These are phyloP conservation scores for Cyclaneusma minus DNA, from an alignment of 2,329 filamentous ascomycete species.

Conservation along the genomic window DNA sequence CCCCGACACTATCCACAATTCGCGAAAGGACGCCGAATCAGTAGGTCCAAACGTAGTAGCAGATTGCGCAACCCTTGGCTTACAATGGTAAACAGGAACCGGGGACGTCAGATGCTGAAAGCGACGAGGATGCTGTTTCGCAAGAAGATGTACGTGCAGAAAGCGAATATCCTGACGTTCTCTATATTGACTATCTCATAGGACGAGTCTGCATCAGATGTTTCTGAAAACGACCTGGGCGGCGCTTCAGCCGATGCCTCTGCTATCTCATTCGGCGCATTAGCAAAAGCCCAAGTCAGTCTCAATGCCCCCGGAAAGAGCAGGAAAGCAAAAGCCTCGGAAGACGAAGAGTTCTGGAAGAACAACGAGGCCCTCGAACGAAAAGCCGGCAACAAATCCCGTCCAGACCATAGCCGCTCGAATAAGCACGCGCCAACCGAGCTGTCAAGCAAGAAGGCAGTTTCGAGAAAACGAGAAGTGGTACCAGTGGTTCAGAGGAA, in stretches of 20 bases:
- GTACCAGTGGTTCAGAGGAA: constrained; percentile 43
- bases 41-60: too few species aligned
- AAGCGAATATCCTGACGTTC: too few species aligned
- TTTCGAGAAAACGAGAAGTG: constrained; percentile 66
- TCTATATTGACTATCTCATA: too few species aligned
- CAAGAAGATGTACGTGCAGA: too few species aligned
- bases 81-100: too few species aligned
- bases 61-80: too few species aligned
- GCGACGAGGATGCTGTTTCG: too few species aligned
- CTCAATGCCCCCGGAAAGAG: constrained; percentile 27
- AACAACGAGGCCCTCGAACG: constrained; percentile 26
- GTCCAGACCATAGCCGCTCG: constrained; percentile 30
- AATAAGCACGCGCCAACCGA: constrained; percentile 86
- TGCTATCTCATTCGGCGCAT: constrained; percentile 72
- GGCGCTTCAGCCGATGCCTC: too few species aligned
- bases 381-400: constrained; percentile 22
- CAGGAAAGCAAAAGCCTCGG: constrained; percentile 16
- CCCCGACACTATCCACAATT: too few species aligned
- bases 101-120: too few species aligned
- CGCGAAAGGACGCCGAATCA: too few species aligned
- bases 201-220: constrained; percentile 19
- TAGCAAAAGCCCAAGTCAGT: constrained; percentile 70
- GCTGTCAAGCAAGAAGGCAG: constrained; percentile 67
- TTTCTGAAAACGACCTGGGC: constrained; percentile 9
- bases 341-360: constrained; percentile 22